These are phyloP conservation scores for Neurospora sp. DNA, from an alignment of 495 filamentous ascomycete species.

Conservation along the genomic window DNA sequence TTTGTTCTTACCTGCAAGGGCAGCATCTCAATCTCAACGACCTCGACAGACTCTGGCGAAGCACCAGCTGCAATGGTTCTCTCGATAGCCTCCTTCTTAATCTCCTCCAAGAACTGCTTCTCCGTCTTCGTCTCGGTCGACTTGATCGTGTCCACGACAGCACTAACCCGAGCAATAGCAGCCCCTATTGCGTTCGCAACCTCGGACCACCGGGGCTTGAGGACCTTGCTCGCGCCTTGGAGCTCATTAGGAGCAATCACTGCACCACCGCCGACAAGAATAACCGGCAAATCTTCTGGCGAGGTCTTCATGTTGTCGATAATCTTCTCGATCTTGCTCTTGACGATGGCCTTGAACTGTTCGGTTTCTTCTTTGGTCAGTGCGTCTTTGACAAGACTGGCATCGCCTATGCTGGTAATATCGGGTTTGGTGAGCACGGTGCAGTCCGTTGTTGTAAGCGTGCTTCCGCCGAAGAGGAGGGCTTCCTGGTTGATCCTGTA, in stretches of 20 bases:
- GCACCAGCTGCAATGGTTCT: slow-evolving; percentile 35
- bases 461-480: slow-evolving; percentile 39
- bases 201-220: slow-evolving; percentile 24
- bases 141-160: slow-evolving; percentile 30
- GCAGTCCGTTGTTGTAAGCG: slow-evolving; percentile 41
- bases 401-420: slow-evolving; percentile 18
- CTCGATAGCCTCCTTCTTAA: slow-evolving; percentile 18
- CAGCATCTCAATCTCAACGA: slow-evolving; percentile 16
- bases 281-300: slow-evolving; percentile 31
- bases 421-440: slow-evolving; percentile 26
- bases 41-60: slow-evolving; percentile 11
- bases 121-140: slow-evolving; percentile 19
- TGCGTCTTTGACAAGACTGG: slow-evolving; percentile 4
- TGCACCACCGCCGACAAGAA: slow-evolving; percentile 35
- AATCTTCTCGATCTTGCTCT: slow-evolving; percentile 30
- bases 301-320: slow-evolving; percentile 42
- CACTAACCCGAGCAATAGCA: slow-evolving; percentile 42
- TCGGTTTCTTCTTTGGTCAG: slow-evolving; percentile 4
- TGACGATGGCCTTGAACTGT: slow-evolving; percentile 15
- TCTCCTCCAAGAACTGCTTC: slow-evolving; percentile 20
- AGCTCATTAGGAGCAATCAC: slow-evolving; percentile 25
- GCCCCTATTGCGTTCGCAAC: slow-evolving; percentile 51
- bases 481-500: slow-evolving; percentile 39
- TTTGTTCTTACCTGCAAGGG: slow-evolving; percentile 10
- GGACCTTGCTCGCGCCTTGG: slow-evolving; percentile 22